These are phyloP conservation scores for Xylaria longipes DNA, from an alignment of 495 filamentous ascomycete species.

Conservation along the genomic window DNA sequence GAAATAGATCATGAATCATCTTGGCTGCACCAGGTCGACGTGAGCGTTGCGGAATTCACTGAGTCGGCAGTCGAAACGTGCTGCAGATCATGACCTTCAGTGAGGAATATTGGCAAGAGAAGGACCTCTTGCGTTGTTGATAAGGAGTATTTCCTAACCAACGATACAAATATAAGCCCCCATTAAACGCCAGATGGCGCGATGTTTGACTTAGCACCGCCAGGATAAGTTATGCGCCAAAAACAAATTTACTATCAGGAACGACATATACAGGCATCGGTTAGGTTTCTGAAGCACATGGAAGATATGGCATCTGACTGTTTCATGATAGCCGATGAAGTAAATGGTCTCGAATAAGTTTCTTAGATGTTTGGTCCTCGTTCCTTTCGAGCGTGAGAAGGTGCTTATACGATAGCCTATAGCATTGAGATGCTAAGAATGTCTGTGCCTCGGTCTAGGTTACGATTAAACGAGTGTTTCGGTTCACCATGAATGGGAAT, in stretches of 20 bases:
- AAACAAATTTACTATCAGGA: background rate
- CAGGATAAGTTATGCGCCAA: background rate
- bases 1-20: background rate
- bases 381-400: background rate
- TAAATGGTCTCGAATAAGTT: background rate
- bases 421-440: background rate
- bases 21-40: background rate
- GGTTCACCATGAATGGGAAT: background rate
- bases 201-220: background rate
- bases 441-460: constrained; percentile 19
- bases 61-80: background rate
- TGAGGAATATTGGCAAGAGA: background rate
- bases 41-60: background rate
- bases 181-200: background rate
- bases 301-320: background rate
- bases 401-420: background rate
- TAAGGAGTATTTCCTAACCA: background rate
- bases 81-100: background rate
- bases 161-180: background rate
- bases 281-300: background rate
- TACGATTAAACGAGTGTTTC: constrained; percentile 14
- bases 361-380: background rate
- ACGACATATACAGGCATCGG: background rate
- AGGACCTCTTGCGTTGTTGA: background rate
- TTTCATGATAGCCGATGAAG: background rate